phyloP scores from a whole-genome alignment of 108 stramenopile species.

The Cylindrotheca closterium region DNA sequence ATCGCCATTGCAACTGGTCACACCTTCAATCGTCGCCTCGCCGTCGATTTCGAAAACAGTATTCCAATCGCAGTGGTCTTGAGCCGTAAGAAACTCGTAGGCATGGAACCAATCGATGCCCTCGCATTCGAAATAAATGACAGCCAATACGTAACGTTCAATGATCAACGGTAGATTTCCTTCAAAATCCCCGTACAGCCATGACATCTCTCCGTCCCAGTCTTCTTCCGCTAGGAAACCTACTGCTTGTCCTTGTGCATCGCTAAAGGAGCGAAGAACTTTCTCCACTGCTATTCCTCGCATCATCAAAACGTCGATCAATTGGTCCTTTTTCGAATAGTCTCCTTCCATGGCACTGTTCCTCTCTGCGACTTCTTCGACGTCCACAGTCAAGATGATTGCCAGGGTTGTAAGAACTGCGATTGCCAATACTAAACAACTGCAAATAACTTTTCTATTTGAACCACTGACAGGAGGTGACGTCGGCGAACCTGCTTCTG shows the following conservation, averaged over 20 bases:
- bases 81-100: background rate
- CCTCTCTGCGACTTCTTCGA: too few species aligned
- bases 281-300: background rate
- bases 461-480: too few species aligned
- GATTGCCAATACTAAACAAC: slow-evolving; percentile 1
- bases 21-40: background rate
- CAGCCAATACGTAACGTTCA: slow-evolving; percentile 33
- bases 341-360: too few species aligned
- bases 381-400: too few species aligned
- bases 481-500: too few species aligned
- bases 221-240: background rate
- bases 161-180: background rate
- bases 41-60: background rate
- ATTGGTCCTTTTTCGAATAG: background rate
- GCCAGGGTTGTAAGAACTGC: too few species aligned
- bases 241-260: background rate
- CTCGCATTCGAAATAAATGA: slow-evolving; percentile 33
- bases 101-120: slow-evolving; percentile 10
- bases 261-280: background rate
- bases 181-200: background rate
- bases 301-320: background rate
- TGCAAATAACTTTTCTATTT: background rate
- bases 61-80: background rate
- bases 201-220: background rate
- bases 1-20: slow-evolving; percentile 11